These are phyloP conservation scores for Dendrocalamus latiflorus DNA, from an alignment of 202 grass and related monocot genomes.

Conservation along the genomic window DNA sequence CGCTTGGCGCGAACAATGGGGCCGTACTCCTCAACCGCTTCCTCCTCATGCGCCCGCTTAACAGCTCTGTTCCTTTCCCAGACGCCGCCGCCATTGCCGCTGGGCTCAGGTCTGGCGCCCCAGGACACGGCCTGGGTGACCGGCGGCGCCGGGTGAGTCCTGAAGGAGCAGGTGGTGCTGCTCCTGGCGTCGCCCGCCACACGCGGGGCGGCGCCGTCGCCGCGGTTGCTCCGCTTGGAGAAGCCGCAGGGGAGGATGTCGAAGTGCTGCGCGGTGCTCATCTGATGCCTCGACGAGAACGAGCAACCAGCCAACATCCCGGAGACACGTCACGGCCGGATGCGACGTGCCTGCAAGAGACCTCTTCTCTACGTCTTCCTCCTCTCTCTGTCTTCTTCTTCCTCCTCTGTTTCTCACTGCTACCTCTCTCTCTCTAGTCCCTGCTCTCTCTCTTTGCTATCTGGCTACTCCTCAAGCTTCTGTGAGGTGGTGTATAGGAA, in stretches of 20 bases:
- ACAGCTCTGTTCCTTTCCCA: slow-evolving; percentile 42
- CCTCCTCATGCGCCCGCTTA: slow-evolving; percentile 67
- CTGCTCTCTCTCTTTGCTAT: slow-evolving; percentile 1
- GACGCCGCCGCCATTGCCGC: background rate
- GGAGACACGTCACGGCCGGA: too few relatives aligned
- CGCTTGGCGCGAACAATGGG: slow-evolving; percentile 64
- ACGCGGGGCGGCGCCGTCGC: too few relatives aligned
- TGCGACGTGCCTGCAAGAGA: slow-evolving; percentile 22
- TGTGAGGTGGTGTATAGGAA: slow-evolving; percentile 16
- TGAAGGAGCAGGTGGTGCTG: too few relatives aligned
- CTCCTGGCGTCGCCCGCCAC: too few relatives aligned
- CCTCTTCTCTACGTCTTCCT: background rate
- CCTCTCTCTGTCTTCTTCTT: background rate
- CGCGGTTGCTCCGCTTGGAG: slow-evolving; percentile 38
- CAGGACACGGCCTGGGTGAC: too few relatives aligned
- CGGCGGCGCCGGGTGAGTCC: too few relatives aligned
- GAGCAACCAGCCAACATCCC: too few relatives aligned
- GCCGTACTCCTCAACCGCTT: slow-evolving; percentile 38
- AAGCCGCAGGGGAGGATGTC: too few relatives aligned
- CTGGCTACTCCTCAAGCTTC: slow-evolving; percentile 23
- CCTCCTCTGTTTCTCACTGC: background rate
- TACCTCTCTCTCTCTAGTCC: background rate
- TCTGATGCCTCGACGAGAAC: too few relatives aligned
- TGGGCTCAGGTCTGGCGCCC: slow-evolving; percentile 46
- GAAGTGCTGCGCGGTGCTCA: too few relatives aligned